Percentiles rank a stretch among this genome's conserved stretches.
Evolutionary conservation across 208 protist genomes (phyloP).

Genomic region (Acanthamoeba healyi): DNA sequence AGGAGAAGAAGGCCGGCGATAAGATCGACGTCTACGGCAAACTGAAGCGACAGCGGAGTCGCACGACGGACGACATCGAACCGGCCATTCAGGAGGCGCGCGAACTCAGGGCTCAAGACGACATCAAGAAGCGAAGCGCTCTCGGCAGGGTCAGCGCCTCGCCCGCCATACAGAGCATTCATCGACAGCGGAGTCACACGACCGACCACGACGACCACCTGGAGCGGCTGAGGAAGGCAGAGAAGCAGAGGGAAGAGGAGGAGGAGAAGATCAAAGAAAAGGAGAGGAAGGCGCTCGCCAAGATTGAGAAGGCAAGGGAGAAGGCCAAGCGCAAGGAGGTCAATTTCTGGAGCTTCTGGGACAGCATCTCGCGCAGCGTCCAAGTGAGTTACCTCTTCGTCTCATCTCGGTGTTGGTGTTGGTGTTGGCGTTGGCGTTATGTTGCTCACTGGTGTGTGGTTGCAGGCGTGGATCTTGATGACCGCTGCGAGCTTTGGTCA

Average conservation of each 20-base stretch:
- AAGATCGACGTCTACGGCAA: constrained; percentile 50
- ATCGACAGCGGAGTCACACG: constrained; percentile 23
- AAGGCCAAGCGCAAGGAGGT: not conserved
- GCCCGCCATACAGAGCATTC: not conserved
- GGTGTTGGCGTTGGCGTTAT: too few species aligned
- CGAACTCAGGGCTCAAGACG: not conserved
- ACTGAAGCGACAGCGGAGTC: constrained; percentile 52
- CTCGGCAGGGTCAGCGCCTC: not conserved
- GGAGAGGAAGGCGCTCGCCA: constrained; percentile 1
- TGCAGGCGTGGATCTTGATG: constrained; percentile 47
- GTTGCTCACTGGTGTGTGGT: not conserved
- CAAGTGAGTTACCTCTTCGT: not conserved
- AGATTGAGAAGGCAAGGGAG: constrained; percentile 15
- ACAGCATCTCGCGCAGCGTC: constrained; percentile 1
- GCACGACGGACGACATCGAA: constrained; percentile 61
- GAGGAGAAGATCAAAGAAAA: not conserved
- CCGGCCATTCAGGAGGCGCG: not conserved
- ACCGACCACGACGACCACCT: constrained; percentile 19
- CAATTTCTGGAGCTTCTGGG: constrained; percentile 34
- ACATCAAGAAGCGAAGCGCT: not conserved
- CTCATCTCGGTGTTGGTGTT: too few species aligned
- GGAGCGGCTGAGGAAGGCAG: not conserved
- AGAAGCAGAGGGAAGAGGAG: not conserved
- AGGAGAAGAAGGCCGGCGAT: constrained; percentile 19
- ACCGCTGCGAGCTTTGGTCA: constrained; percentile 43